Evolutionary conservation across 169 alveolate genomes (phyloP).

Genomic region (Perkinsus olseni): DNA sequence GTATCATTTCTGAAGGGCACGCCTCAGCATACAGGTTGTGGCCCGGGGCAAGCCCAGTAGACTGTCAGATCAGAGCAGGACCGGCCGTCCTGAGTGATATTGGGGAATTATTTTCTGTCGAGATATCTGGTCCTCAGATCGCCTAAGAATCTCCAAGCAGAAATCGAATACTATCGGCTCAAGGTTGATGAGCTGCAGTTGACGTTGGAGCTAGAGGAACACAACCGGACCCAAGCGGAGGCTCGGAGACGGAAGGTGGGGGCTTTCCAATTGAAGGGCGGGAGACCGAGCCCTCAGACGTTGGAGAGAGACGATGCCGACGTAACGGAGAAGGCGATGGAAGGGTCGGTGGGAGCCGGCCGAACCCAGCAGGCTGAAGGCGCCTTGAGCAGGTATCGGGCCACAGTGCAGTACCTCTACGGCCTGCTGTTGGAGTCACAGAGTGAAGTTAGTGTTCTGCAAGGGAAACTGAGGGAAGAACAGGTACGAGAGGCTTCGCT

Average conservation of each 20-base stretch:
- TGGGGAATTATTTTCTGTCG: neutral
- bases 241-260: neutral
- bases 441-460: neutral
- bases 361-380: neutral
- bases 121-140: neutral
- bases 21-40: no score
- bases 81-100: neutral
- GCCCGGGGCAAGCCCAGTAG: no score
- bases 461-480: neutral
- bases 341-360: neutral
- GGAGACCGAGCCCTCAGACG: neutral
- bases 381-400: neutral
- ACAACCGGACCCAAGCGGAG: neutral
- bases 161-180: neutral
- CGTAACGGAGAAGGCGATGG: neutral
- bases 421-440: neutral
- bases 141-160: neutral
- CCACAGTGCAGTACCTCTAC: neutral
- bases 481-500: neutral
- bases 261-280: neutral
- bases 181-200: neutral
- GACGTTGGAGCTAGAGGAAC: neutral
- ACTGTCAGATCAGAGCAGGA: no score
- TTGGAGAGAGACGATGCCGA: neutral
- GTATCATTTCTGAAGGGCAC: no score